Evolutionary conservation across 2,329 filamentous ascomycete genomes (phyloP), one percentile per base, ranked within the genome.

Genomic region (Phoma sp.): DNA sequence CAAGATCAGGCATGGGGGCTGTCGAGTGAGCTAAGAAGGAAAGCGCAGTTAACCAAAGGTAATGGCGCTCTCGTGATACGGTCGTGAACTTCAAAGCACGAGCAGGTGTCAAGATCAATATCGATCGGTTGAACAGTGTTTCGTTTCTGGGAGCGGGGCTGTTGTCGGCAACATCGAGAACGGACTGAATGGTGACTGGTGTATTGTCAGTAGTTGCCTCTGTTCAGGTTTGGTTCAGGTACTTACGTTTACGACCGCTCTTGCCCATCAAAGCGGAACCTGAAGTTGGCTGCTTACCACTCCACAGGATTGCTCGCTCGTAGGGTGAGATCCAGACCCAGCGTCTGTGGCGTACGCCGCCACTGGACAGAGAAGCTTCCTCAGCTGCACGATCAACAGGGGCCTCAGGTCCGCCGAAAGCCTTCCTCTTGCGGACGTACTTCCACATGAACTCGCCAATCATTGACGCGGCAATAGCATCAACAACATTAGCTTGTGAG

Each of bases 301-400:
- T 97, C 95, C 95, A 99, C 75, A 99, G 91, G 56, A 99, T 93
- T 11, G 93, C 89, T 59, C 93, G 84, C 76, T 99, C 95, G 70
- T 99, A 98, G 2, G 95, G 95, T 15, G 93, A 95, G 59, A 99
- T 84, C 95, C 95, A 99, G 2, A 99, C 95, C 95, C 95, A 99
- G 74, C 95, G 85, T 78, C 93, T 97, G 74, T 99, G 95, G 25
- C 95, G 79, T 5, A 83, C 89, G 61, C 86, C 86, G 64, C 83
- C 86, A 60, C 80, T 83, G 87, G 75, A 90, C 87, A 68, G 92
- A 87, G 71, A 66, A 29, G 83, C 83, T 56, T 82, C 84, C 61
- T 83, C 85, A 20, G 80, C 82, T 26, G 74, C 67, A 37, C 83
- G 81, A 32, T 80, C 76, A 20, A 69, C 62, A 30, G 77, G 65